Percentiles rank a stretch among this genome's conserved stretches.
These are phyloP conservation scores for Magnusiomyces paraingens DNA, from an alignment of 1,139 yeast genomes.

Conservation along the genomic window DNA sequence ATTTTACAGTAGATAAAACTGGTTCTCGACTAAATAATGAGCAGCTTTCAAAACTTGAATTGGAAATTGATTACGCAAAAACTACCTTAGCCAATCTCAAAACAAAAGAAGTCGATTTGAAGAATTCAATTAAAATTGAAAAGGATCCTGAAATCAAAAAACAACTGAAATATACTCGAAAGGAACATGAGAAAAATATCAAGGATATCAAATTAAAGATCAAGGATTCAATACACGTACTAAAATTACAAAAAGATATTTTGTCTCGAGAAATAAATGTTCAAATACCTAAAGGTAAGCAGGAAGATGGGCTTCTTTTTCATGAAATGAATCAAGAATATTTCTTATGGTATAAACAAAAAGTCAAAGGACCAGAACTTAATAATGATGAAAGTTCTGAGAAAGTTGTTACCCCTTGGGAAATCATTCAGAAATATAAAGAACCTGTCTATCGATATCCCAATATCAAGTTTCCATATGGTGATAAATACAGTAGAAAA, in stretches of 20 bases:
- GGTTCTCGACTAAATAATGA: background rate
- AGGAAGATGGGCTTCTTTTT: slow-evolving; percentile 33
- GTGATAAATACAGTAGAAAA: background rate
- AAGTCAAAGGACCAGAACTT: background rate
- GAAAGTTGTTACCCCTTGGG: slow-evolving; percentile 9
- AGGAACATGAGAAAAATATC: background rate
- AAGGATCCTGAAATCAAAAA: background rate
- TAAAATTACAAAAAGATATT: slow-evolving; percentile 42
- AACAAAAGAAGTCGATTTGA: background rate
- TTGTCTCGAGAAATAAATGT: slow-evolving; percentile 32
- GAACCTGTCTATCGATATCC: slow-evolving; percentile 9
- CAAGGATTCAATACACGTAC: slow-evolving; percentile 40
- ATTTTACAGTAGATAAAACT: background rate
- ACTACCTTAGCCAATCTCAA: background rate
- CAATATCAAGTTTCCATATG: background rate
- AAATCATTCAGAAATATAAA: slow-evolving; percentile 9
- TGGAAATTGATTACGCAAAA: background rate
- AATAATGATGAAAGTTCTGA: background rate
- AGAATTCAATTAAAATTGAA: background rate
- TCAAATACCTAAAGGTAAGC: slow-evolving; percentile 5
- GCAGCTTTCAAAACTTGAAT: background rate
- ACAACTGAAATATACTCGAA: background rate
- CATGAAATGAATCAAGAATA: slow-evolving; percentile 18
- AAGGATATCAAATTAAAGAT: background rate
- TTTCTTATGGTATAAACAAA: slow-evolving; percentile 11